phyloP scores from a whole-genome alignment of 2,329 filamentous ascomycete species.

The Xylariaceae sp. region DNA sequence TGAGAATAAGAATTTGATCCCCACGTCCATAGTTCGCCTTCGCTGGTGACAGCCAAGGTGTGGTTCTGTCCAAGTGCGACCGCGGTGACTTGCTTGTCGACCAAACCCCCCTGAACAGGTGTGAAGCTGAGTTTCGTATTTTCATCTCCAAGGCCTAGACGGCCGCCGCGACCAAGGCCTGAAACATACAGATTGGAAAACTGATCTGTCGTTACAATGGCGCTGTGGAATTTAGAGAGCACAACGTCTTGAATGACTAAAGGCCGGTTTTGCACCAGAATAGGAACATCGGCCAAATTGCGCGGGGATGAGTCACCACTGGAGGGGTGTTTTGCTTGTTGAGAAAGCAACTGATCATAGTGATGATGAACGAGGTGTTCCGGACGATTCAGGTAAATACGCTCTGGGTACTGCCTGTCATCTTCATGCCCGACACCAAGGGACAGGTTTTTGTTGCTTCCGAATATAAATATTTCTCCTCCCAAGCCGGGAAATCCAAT shows the following conservation, averaged over 20 bases:
- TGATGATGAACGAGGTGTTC: slow-evolving; percentile 72
- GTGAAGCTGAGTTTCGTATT: slow-evolving; percentile 82
- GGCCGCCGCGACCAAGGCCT: slow-evolving; percentile 84
- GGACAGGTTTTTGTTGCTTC: slow-evolving; percentile 92
- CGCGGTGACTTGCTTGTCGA: slow-evolving; percentile 68
- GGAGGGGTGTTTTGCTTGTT: slow-evolving; percentile 33
- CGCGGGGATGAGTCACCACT: slow-evolving; percentile 33
- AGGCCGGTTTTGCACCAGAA: slow-evolving; percentile 65
- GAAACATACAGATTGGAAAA: slow-evolving; percentile 90
- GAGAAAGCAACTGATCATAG: slow-evolving; percentile 61
- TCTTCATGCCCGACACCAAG: slow-evolving; percentile 94
- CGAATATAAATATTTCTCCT: slow-evolving; percentile 89
- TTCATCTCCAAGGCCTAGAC: slow-evolving; percentile 85
- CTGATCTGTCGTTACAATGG: slow-evolving; percentile 79
- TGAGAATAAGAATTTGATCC: slow-evolving; percentile 83
- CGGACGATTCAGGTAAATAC: slow-evolving; percentile 70
- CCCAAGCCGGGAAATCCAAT: slow-evolving; percentile 42
- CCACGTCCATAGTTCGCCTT: slow-evolving; percentile 93
- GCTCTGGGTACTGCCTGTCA: slow-evolving; percentile 89
- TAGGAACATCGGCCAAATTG: slow-evolving; percentile 58
- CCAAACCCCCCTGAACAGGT: slow-evolving; percentile 72
- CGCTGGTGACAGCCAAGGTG: slow-evolving; percentile 75
- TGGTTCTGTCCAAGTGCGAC: slow-evolving; percentile 90
- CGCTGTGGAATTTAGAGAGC: slow-evolving; percentile 89
- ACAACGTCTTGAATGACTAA: slow-evolving; percentile 75